Evolutionary conservation across 805 yeast genomes (phyloP).

Genomic region (Teunomyces tritomae): DNA sequence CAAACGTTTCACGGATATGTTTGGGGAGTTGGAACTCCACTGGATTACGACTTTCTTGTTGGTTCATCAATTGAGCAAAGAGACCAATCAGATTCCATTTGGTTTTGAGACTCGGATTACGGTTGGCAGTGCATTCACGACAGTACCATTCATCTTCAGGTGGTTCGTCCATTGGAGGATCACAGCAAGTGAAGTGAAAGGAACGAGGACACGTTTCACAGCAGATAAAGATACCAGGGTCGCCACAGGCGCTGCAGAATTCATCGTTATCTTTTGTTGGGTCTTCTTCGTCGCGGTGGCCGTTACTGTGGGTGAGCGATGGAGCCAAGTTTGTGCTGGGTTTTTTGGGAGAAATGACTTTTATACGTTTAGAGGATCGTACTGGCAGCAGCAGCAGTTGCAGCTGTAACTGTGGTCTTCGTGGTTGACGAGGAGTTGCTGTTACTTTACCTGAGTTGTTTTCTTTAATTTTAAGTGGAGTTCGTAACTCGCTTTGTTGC

Average conservation of each 20-base stretch:
- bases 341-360: constrained; percentile 35
- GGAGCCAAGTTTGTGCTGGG: constrained; percentile 26
- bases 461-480: constrained; percentile 6
- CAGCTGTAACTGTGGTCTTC: background rate
- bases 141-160: constrained; percentile 95
- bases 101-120: constrained; percentile 20
- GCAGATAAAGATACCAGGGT: constrained; percentile 84
- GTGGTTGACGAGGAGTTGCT: constrained; percentile 2
- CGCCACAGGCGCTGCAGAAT: constrained; percentile 87
- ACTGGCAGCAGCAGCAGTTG: background rate
- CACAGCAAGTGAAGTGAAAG: constrained; percentile 87
- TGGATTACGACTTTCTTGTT: constrained; percentile 55
- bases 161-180: constrained; percentile 81
- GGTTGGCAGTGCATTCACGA: constrained; percentile 60
- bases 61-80: constrained; percentile 59
- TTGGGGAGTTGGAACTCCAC: constrained; percentile 55
- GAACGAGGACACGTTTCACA: constrained; percentile 93
- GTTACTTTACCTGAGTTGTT: background rate
- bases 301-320: constrained; percentile 1
- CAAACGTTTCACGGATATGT: constrained; percentile 65
- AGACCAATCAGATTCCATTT: constrained; percentile 43
- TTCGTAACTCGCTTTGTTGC: constrained; percentile 19
- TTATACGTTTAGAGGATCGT: constrained; percentile 4
- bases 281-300: constrained; percentile 7
- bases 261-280: constrained; percentile 62